Evolutionary conservation across 352 stramenopile genomes (phyloP), one percentile per base, ranked within the genome.

Genomic region (Phytopythium delawarense): DNA sequence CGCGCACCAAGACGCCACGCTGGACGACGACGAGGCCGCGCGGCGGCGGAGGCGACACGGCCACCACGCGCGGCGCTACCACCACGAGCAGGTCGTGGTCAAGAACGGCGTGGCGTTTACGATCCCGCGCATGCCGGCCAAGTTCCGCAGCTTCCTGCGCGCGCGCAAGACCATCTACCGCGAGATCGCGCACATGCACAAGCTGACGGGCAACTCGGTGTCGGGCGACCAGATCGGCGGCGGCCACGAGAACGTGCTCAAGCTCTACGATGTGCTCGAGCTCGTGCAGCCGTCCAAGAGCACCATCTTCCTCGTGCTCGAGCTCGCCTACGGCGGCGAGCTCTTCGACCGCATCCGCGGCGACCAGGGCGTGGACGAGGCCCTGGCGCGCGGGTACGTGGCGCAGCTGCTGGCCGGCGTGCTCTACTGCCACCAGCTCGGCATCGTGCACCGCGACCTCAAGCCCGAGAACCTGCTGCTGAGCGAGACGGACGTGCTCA

Each of bases 401-500:
- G 72, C 64, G 52, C 93, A 98, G 74, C 77, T 98, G 0, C 65
- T 98, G 21, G 76, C 75, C 1, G 93, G 93, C 9, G 86, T 98
- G 39, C 65, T 87, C 23, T 97, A 96, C 61, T 98, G 90, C 68
- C 92, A 98, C 61, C 77, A 94, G 40, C 70, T 94, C 16, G 91
- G 92, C 28, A 97, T 99, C 58, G 94, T 97, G 23, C 93, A 98
- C 71, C 87, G 94, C 46, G 96, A 99, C 66, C 79, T 99, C 13
- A 99, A 99, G 72, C 96, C 96, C 2, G 96, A 99, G 71, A 99
- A 99, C 72, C 70, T 99, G 51, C 78, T 99, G 35, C 79, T 91
- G 61, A 98, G 81, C 45, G 91, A 97, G 50, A 58, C 75, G 20
- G 87, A 96, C 34, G 86, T 97, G 69, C 82, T 98, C 55, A 98